phyloP scores from a whole-genome alignment of 2,329 filamentous ascomycete genomes.

The Pyricularia sp. region DNA sequence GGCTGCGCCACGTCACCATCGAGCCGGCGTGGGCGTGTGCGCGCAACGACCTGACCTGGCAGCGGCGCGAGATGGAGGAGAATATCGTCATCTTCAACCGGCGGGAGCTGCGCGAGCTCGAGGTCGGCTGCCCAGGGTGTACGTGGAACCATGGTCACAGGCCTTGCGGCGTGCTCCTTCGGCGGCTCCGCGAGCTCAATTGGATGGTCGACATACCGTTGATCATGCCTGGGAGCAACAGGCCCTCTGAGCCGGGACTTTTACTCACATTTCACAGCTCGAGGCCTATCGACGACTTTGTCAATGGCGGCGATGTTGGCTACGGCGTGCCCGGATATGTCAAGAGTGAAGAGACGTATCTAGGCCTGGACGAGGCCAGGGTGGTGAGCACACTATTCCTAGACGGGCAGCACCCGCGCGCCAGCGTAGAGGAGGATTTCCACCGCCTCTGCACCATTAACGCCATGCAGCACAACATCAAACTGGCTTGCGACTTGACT shows the following conservation, averaged over 20 bases:
- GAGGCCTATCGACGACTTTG: background rate
- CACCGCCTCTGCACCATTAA: background rate
- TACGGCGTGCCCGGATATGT: background rate
- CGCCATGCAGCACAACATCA: background rate
- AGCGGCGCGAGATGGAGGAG: background rate
- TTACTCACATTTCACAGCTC: background rate
- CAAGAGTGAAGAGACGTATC: background rate
- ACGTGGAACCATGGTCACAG: background rate
- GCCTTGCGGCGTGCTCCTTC: background rate
- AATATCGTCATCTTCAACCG: background rate
- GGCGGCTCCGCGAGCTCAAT: background rate
- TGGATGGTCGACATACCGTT: background rate
- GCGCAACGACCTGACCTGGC: background rate
- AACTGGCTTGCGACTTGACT: background rate
- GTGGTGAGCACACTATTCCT: background rate
- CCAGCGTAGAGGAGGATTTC: background rate
- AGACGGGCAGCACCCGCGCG: background rate
- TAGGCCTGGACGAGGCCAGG: background rate
- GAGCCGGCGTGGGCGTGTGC: background rate
- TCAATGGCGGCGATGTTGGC: background rate
- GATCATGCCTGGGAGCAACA: background rate
- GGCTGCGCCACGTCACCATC: background rate
- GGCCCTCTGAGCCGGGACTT: background rate
- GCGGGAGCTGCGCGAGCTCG: background rate
- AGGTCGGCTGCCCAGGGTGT: background rate